Conservation (phyloP, 139 green algal species). For the Chlamydomonas sphaeroides region DNA sequence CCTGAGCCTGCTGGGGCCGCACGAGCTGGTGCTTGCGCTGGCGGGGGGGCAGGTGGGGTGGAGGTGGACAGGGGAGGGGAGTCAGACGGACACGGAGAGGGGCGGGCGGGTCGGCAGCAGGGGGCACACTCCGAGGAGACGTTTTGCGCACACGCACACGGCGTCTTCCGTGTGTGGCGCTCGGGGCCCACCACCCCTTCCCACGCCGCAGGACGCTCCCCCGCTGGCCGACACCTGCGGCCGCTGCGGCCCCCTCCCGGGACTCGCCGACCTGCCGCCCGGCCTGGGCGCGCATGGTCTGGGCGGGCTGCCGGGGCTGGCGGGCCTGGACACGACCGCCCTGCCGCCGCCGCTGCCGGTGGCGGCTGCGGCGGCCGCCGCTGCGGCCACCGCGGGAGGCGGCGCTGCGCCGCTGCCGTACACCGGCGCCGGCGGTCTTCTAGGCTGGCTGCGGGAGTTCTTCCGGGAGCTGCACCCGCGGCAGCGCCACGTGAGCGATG, state of each 20-base stretch:
- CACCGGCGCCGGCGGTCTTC: conserved; percentile 35
- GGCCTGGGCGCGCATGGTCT: not conserved
- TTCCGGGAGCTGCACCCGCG: conserved; percentile 55
- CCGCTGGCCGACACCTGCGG: not conserved
- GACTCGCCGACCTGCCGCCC: not conserved
- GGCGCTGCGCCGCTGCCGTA: not conserved
- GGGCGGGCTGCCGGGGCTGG: conserved; percentile 1
- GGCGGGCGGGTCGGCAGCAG: too few relatives aligned
- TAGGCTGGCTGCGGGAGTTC: conserved; percentile 60
- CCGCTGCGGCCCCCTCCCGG: too few relatives aligned
- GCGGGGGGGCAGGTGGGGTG: not conserved
- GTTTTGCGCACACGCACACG: too few relatives aligned
- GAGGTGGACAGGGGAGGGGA: too few relatives aligned
- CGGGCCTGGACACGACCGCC: not conserved
- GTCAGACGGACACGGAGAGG: too few relatives aligned
- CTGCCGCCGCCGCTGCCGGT: too few relatives aligned
- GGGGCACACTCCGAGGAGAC: too few relatives aligned
- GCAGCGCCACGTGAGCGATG: conserved; percentile 48
- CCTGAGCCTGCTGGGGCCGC: conserved; percentile 26
- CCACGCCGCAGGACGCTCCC: not conserved
- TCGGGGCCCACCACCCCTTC: not conserved
- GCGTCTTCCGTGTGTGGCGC: not conserved
- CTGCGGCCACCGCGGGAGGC: too few relatives aligned
- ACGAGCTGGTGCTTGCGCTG: conserved; percentile 16
- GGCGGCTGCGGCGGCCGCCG: too few relatives aligned